These are phyloP conservation scores for Saccharomyces hybrid DNA, from an alignment of 1,139 yeast species.

Conservation along the genomic window DNA sequence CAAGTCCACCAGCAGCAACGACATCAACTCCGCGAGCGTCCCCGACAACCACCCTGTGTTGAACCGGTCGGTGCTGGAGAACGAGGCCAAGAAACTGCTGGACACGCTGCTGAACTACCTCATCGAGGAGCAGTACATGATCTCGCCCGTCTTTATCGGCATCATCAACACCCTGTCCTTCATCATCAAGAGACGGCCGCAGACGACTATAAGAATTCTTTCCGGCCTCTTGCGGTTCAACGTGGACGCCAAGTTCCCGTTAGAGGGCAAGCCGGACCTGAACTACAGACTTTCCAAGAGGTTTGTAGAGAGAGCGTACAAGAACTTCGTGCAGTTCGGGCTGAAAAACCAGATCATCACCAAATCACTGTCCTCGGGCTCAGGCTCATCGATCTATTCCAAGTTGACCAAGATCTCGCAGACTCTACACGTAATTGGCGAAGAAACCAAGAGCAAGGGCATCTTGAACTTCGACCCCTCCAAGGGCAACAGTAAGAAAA, in stretches of 20 bases:
- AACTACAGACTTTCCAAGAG: constrained; percentile 39
- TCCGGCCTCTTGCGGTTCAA: constrained; percentile 38
- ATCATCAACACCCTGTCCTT: constrained; percentile 46
- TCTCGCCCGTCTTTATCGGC: constrained; percentile 51
- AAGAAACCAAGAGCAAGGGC: constrained; percentile 31
- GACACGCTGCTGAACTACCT: constrained; percentile 57
- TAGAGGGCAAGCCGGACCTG: constrained; percentile 32
- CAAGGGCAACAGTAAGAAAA: constrained; percentile 20
- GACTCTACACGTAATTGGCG: constrained; percentile 30
- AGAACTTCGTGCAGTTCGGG: constrained; percentile 41
- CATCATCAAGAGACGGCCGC: constrained; percentile 51
- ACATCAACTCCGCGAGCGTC: constrained; percentile 46
- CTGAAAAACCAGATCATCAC: constrained; percentile 32
- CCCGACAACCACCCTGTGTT: constrained; percentile 63
- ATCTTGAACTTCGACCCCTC: constrained; percentile 25
- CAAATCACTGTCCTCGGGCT: constrained; percentile 10
- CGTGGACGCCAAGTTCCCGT: constrained; percentile 34
- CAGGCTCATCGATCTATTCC: constrained; percentile 20
- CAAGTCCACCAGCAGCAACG: constrained; percentile 2
- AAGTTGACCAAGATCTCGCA: constrained; percentile 30
- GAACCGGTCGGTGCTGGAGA: constrained; percentile 47
- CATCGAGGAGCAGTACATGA: constrained; percentile 45
- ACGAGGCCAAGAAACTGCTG: constrained; percentile 64
- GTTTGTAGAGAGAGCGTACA: constrained; percentile 42
- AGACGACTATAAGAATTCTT: constrained; percentile 40